phyloP scores from a whole-genome alignment of 305 asterid genomes.

The Solanum hybrid region DNA sequence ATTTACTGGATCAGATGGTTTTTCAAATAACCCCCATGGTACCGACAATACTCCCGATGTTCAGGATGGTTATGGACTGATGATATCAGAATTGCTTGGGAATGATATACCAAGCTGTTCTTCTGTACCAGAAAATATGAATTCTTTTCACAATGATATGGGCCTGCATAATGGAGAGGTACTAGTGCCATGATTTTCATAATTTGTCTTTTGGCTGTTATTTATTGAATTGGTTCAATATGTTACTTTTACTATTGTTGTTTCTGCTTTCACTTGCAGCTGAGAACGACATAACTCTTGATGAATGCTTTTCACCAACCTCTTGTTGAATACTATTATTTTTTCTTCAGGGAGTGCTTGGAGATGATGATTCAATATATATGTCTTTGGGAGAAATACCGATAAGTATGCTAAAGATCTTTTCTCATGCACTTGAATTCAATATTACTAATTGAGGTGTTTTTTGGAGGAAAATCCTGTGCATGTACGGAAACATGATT shows the following conservation, averaged over 20 bases:
- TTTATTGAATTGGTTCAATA: neutral
- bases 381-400: constrained; percentile 97
- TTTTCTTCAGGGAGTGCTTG: constrained; percentile 42
- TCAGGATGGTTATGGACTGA: constrained; percentile 90
- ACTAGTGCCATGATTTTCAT: constrained; percentile 1
- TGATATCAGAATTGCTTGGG: constrained; percentile 83
- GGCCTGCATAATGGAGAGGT: constrained; percentile 77
- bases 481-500: neutral
- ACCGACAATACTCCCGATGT: constrained; percentile 43
- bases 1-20: constrained; percentile 63
- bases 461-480: constrained; percentile 1
- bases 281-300: neutral
- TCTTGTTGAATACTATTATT: neutral
- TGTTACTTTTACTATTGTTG: neutral
- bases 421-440: constrained; percentile 3
- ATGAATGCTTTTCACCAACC: neutral
- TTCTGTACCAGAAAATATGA: constrained; percentile 53
- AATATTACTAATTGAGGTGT: neutral
- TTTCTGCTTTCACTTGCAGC: neutral
- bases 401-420: constrained; percentile 46
- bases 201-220: neutral
- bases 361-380: constrained; percentile 86
- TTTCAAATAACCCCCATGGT: constrained; percentile 44
- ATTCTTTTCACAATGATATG: constrained; percentile 65
- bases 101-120: constrained; percentile 60